Percentiles rank a stretch among this genome's conserved stretches.
These are phyloP conservation scores for Aureobasidium sp. DNA, from an alignment of 2,329 filamentous ascomycete species.

Conservation along the genomic window DNA sequence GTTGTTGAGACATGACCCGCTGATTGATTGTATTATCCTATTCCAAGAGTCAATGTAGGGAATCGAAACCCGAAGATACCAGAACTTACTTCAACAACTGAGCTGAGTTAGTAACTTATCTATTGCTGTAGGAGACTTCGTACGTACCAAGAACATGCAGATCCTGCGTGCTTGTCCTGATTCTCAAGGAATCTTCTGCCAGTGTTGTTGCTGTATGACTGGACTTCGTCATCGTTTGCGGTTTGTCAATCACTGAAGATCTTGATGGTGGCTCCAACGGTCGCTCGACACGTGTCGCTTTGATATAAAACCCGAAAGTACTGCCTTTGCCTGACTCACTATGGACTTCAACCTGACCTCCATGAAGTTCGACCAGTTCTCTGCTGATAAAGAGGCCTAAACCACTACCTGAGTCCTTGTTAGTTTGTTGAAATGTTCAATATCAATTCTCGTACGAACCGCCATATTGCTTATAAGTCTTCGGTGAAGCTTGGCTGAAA, in stretches of 20 bases:
- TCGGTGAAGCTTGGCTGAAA: constrained; percentile 73
- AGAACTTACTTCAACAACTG: constrained; percentile 33
- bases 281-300: constrained; percentile 38
- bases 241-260: not conserved
- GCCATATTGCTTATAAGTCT: constrained; percentile 57
- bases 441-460: too few species aligned
- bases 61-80: too few species aligned
- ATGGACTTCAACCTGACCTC: constrained; percentile 70
- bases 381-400: constrained; percentile 74
- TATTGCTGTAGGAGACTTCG: not conserved
- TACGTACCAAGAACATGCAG: not conserved
- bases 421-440: too few species aligned
- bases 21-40: constrained; percentile 34
- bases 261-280: not conserved
- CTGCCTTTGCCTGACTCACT: constrained; percentile 62
- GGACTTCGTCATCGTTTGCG: not conserved
- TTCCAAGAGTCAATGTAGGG: too few species aligned
- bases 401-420: constrained; percentile 74
- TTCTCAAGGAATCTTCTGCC: not conserved
- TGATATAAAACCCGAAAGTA: constrained; percentile 72
- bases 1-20: constrained; percentile 30
- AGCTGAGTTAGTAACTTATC: not conserved
- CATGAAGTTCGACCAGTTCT: constrained; percentile 71
- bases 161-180: too few species aligned
- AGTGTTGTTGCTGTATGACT: not conserved